Percentiles rank a stretch among this genome's conserved stretches.
These are phyloP conservation scores for Panicum miliaceum DNA, from an alignment of 176 grass and related monocot species.

Conservation along the genomic window DNA sequence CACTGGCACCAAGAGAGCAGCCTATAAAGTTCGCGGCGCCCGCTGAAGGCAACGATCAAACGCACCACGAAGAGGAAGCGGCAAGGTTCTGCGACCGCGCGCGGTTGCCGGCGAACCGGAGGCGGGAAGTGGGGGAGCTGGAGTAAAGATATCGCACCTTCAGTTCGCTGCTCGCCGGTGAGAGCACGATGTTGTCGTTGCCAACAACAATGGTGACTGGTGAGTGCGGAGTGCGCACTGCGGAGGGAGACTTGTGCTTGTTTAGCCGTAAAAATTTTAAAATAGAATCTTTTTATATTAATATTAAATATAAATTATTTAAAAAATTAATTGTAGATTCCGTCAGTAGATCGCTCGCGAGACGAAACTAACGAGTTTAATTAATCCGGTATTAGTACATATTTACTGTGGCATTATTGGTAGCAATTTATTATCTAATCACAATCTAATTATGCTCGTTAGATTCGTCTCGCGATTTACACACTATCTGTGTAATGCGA, in stretches of 20 bases:
- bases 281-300: no score
- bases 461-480: no score
- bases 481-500: no score
- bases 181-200: not conserved
- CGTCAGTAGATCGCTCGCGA: no score
- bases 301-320: no score
- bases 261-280: no score
- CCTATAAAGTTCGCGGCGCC: not conserved
- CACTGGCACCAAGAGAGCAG: not conserved
- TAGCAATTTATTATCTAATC: no score
- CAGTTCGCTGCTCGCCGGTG: not conserved
- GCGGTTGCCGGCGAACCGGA: not conserved
- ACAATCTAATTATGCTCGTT: no score
- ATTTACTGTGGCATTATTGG: no score
- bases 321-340: no score
- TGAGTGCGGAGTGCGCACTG: not conserved
- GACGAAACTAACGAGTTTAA: no score
- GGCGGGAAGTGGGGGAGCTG: not conserved
- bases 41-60: not conserved
- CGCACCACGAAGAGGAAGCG: not conserved
- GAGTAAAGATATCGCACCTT: conserved; percentile 8
- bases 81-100: not conserved
- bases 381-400: no score
- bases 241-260: not conserved
- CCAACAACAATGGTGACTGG: not conserved